Conservation (phyloP, 805 yeast genomes). For the Metschnikowia continentalis region DNA sequence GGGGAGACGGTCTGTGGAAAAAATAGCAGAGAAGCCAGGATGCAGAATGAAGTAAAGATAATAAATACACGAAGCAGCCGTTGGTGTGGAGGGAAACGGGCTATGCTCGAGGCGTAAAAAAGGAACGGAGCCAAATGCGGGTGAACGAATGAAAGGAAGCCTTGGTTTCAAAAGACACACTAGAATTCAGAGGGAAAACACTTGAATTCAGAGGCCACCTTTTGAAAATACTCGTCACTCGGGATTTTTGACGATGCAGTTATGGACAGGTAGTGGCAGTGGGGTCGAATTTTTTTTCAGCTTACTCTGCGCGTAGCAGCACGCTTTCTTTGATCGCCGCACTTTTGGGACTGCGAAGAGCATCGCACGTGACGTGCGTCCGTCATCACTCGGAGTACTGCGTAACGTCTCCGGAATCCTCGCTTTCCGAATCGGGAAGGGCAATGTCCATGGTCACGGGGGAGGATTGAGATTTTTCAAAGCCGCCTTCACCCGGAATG, state of each 20-base stretch:
- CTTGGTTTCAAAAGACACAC: background rate
- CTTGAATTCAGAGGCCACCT: too few species aligned
- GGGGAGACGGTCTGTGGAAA: background rate
- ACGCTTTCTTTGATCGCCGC: slow-evolving; percentile 3
- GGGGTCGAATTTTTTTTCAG: slow-evolving; percentile 6
- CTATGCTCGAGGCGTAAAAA: background rate
- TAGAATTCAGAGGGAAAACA: too few species aligned
- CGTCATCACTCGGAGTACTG: slow-evolving; percentile 12
- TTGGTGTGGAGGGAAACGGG: too few species aligned
- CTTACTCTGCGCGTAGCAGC: slow-evolving; percentile 4
- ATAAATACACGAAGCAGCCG: background rate
- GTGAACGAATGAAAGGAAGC: background rate
- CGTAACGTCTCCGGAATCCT: slow-evolving; percentile 10
- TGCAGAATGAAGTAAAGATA: slow-evolving; percentile 10
- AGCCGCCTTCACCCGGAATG: background rate
- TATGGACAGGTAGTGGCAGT: background rate
- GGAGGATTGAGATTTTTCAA: too few species aligned
- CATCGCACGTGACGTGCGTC: slow-evolving; percentile 1
- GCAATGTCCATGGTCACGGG: too few species aligned
- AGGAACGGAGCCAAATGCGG: background rate
- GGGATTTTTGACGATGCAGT: background rate
- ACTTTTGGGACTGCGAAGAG: slow-evolving; percentile 4
- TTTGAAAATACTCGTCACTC: background rate
- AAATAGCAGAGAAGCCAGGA: background rate
- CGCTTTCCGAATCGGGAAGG: background rate